Evolutionary conservation across 2,329 filamentous ascomycete species (phyloP).

Genomic region (Nigrograna mackinnonii): DNA sequence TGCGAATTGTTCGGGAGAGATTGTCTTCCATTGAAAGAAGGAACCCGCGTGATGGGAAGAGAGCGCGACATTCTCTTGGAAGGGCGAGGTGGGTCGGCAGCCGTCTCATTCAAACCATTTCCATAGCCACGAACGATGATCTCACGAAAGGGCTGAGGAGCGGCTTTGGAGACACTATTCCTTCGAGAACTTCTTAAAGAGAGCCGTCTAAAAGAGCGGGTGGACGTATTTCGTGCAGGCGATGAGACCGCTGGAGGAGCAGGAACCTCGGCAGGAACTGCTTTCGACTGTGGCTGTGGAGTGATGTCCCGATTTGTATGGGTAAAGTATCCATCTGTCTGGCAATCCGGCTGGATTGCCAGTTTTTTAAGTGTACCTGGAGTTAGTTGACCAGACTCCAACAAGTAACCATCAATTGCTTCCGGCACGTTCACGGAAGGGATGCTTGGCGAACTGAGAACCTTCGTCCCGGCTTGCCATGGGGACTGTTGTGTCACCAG

Average conservation of each 20-base stretch:
- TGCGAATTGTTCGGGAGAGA: too few relatives aligned
- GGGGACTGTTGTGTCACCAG: slow-evolving; percentile 44
- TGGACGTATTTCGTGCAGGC: slow-evolving; percentile 35
- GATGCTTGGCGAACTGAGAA: slow-evolving; percentile 14
- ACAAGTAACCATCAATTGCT: slow-evolving; percentile 17
- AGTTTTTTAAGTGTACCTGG: slow-evolving; percentile 7
- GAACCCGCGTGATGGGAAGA: slow-evolving; percentile 2
- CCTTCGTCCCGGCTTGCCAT: slow-evolving; percentile 33
- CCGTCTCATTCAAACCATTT: slow-evolving; percentile 35
- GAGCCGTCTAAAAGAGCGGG: slow-evolving; percentile 33
- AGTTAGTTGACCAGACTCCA: slow-evolving; percentile 6
- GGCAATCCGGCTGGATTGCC: slow-evolving; percentile 51
- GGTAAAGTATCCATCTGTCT: slow-evolving; percentile 45
- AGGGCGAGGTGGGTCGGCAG: slow-evolving; percentile 9
- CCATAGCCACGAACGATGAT: slow-evolving; percentile 44
- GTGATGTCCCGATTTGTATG: slow-evolving; percentile 20
- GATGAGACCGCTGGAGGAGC: slow-evolving; percentile 28
- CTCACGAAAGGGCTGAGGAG: slow-evolving; percentile 35
- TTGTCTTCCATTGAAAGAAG: slow-evolving; percentile 8
- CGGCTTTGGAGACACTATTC: slow-evolving; percentile 27
- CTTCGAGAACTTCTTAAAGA: slow-evolving; percentile 32
- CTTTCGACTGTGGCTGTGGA: slow-evolving; percentile 20
- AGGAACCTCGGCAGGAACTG: slow-evolving; percentile 32
- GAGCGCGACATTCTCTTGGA: too few relatives aligned
- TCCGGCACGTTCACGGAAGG: slow-evolving; percentile 15